Evolutionary conservation across 768 basidiomycete species (phyloP).

Genomic region (Porpolomopsis calyptriformis): DNA sequence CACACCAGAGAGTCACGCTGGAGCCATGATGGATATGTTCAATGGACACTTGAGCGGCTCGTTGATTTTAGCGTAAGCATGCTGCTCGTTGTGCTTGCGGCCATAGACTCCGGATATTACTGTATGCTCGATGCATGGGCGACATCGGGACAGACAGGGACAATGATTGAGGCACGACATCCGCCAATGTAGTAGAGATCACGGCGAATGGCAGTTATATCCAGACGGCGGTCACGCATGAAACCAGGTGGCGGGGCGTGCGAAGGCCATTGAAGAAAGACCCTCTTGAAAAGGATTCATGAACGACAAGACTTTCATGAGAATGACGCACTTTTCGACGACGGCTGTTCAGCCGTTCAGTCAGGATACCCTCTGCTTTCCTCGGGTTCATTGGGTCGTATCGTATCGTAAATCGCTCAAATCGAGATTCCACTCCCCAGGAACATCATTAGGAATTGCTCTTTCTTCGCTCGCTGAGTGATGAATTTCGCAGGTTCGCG

Average conservation of each 20-base stretch:
- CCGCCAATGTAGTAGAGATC: not conserved
- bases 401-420: not conserved
- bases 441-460: not conserved
- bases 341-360: not conserved
- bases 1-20: not conserved
- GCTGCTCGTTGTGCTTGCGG: not conserved
- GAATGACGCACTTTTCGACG: not conserved
- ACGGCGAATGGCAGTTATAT: not conserved
- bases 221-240: constrained; percentile 1
- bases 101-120: not conserved
- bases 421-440: not conserved
- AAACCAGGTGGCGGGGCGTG: constrained; percentile 1
- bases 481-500: not conserved
- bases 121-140: constrained; percentile 1
- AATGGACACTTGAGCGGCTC: constrained; percentile 1
- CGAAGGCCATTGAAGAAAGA: not conserved
- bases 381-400: not conserved
- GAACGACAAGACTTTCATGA: not conserved
- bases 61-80: constrained; percentile 3
- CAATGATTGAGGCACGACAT: not conserved
- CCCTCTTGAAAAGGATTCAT: not conserved
- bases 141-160: constrained; percentile 2
- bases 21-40: not conserved
- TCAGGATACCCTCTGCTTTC: not conserved
- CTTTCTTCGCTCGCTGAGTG: not conserved